phyloP scores from a whole-genome alignment of 768 basidiomycete genomes.

The Phanerochaete carnosa region DNA sequence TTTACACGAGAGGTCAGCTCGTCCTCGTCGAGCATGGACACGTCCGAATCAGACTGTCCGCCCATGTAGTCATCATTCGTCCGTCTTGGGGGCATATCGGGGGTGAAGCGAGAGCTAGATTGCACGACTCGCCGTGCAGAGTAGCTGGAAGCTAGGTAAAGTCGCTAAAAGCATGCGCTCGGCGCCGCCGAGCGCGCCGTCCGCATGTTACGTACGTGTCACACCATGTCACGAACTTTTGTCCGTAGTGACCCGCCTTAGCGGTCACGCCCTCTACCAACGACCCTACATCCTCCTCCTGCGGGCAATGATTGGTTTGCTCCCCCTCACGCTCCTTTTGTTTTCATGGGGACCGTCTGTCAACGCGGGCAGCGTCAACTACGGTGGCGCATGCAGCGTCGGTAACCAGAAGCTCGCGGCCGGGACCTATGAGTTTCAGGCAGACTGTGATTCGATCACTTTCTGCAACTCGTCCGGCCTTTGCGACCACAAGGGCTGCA shows the following conservation, averaged over 20 bases:
- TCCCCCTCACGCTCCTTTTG: conserved; percentile 51
- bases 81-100: conserved; percentile 19
- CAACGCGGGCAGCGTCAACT: conserved; percentile 44
- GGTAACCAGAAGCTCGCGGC: conserved; percentile 64
- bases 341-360: conserved; percentile 35
- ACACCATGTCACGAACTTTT: neutral
- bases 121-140: neutral
- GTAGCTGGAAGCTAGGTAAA: neutral
- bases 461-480: conserved; percentile 55
- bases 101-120: neutral
- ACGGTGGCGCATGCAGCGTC: conserved; percentile 47
- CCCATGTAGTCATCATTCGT: conserved; percentile 28
- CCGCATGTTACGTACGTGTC: neutral
- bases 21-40: conserved; percentile 55
- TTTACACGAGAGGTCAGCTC: conserved; percentile 26
- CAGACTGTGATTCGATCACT: conserved; percentile 69
- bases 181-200: neutral
- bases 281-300: neutral
- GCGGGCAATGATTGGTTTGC: conserved; percentile 26
- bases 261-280: conserved; percentile 3
- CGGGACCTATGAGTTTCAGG: conserved; percentile 77
- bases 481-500: conserved; percentile 67
- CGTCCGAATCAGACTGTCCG: conserved; percentile 70
- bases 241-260: conserved; percentile 1
- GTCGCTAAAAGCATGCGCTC: neutral